Evolutionary conservation across 2,329 filamentous ascomycete genomes (phyloP).

Genomic region (Diplodia sapinea): DNA sequence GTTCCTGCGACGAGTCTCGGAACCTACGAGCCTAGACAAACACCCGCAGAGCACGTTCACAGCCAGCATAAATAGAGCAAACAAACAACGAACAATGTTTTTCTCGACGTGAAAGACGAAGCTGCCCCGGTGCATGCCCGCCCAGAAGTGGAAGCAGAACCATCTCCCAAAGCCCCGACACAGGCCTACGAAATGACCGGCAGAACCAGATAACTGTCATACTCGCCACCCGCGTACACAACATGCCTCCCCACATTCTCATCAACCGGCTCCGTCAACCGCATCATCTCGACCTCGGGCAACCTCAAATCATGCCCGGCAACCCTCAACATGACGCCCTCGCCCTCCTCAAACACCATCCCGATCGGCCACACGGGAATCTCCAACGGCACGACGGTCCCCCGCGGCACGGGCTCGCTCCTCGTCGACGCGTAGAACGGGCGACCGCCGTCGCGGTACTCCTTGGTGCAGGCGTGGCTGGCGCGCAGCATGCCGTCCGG

Average conservation of each 20-base stretch:
- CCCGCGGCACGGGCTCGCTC: slow-evolving; percentile 50
- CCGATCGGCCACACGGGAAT: slow-evolving; percentile 58
- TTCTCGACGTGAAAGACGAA: no score
- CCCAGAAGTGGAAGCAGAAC: no score
- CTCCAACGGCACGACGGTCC: slow-evolving; percentile 53
- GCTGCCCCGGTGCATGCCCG: no score
- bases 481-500: slow-evolving; percentile 35
- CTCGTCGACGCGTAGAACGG: slow-evolving; percentile 40
- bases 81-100: no score
- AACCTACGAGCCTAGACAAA: no score
- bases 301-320: slow-evolving; percentile 13
- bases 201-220: slow-evolving; percentile 6
- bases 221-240: slow-evolving; percentile 17
- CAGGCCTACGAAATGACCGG: slow-evolving; percentile 1
- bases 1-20: no score
- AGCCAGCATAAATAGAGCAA: no score
- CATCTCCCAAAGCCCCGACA: no score
- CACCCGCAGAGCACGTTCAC: no score
- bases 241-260: slow-evolving; percentile 13
- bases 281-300: slow-evolving; percentile 12
- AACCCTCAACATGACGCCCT: slow-evolving; percentile 35
- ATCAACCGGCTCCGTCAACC: background rate
- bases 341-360: slow-evolving; percentile 53
- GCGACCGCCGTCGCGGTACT: background rate
- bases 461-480: slow-evolving; percentile 30